Evolutionary conservation across 768 basidiomycete species (phyloP), one percentile per base, ranked within the genome.

Genomic region (Sarcomyxa edulis): DNA sequence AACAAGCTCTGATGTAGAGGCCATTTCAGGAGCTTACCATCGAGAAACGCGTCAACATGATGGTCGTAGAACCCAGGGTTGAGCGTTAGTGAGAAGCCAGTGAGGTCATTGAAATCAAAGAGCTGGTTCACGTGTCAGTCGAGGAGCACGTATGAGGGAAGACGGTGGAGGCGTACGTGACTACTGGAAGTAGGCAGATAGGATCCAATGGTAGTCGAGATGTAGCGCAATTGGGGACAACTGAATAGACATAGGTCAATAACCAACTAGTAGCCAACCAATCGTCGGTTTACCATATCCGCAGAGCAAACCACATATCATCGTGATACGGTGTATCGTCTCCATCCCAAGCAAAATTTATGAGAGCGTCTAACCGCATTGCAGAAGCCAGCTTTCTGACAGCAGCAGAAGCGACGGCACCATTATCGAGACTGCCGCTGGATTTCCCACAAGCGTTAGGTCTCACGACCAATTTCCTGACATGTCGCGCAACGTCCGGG

Each of bases 231-330:
- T 35, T 71, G 75, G 22, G 81, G 78, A 51, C 85, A 88, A 20
- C 84, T 87, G 47, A 19, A 30, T n/a, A n/a, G 27, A 5, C 25
- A 31, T 40, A 29, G 29, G 2, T n/a, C 26, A 31, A 6, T 16
- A 6, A 27, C 14, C 20, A 23, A 42, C 31, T 23, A 27, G 39
- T n/a, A 22, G 16, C 41, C 20, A 26, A 35, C 23, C 20, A 39
- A 33, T 11, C 15, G 4, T 18, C 7, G 15, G 53, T 72, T 52
- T 48, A 88, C 85, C 75, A 77, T 37, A 74, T 59, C 25, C 82
- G 74, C 48, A 89, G 62, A 30, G 79, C 75, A 44, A 82, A 72
- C 85, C 85, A 89, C 80, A 89, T 82, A 45, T 81, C 78, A 43
- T 87, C 85, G 44, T 74, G 61, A 23, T 69, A 72, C 11, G 79